Evolutionary conservation across 371 early-diverging fungal genomes (phyloP), one percentile per base, ranked within the genome.

Genomic region (Rhizopus arrhizus): DNA sequence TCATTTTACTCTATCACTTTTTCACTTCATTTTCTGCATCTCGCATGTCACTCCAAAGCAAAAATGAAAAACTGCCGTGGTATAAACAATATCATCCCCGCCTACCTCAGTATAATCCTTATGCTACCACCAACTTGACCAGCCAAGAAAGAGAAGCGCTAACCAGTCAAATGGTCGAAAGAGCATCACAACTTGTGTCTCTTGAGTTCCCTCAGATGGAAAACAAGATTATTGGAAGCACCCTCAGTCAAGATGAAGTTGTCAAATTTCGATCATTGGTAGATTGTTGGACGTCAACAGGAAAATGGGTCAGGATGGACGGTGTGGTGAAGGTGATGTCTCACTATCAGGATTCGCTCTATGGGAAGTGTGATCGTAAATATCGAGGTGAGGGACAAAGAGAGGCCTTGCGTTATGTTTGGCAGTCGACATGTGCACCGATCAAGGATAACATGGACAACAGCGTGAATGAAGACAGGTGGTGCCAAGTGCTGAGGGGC

Each of bases 281-380:
- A 4, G 64, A 76, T 15, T 76, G 74, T 40, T 69, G 75, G 60
- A 71, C 69, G 10, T 48, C 48, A 36, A 45, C 60, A 7, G 69
- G 70, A 3, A 28, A 49, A 8, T 72, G 74, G 77, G 59, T 62
- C 5, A 41, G 53, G 12, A 56, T 57, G 52, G 16, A 49, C 8
- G 34, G 33, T 5, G n/a, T 47, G 40, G 22, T 52, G 2, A 10
- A 58, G 38, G 40, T 33, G 4, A 47, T 74, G 58, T 49, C 45
- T 11, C 82, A 82, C 50, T 72, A 75, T 9, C 80, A 80, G 55
- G 82, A 82, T 43, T 70, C 82, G 3, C 5, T 68, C 0, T 82
- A 66, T 55, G 69, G 72, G 2, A 64, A 47, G 10, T 82, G 83
- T 48, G 77, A 77, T 57, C 62, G 72, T 13, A 64, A 55, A 41